These are phyloP conservation scores for Lepiota brunneoincarnata DNA, from an alignment of 768 basidiomycete species.

Conservation along the genomic window DNA sequence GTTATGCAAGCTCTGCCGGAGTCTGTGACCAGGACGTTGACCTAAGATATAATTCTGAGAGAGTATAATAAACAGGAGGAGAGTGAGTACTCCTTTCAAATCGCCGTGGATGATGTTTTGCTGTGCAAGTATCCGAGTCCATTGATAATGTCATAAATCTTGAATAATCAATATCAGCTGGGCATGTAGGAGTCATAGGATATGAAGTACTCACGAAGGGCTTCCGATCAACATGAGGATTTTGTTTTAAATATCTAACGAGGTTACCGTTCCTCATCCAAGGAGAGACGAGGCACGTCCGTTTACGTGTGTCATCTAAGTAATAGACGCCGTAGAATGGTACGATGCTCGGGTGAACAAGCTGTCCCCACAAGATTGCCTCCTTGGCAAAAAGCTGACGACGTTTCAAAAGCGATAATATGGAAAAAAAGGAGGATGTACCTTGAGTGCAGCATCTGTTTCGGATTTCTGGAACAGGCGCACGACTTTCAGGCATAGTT, in stretches of 20 bases:
- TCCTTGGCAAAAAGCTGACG: not conserved
- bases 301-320: not conserved
- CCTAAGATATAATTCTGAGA: not conserved
- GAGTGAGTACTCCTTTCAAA: conserved; percentile 13
- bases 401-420: not conserved
- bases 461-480: conserved; percentile 20
- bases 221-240: not conserved
- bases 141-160: conserved; percentile 12
- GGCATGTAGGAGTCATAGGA: too few relatives aligned
- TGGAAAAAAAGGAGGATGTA: conserved; percentile 19
- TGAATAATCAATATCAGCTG: not conserved
- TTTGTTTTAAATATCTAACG: not conserved
- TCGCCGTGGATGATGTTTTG: conserved; percentile 16
- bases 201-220: conserved; percentile 1
- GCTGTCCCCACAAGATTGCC: conserved; percentile 5
- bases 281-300: conserved; percentile 12
- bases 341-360: not conserved
- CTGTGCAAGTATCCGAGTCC: conserved; percentile 15
- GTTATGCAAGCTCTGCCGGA: conserved; percentile 13
- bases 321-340: conserved; percentile 12
- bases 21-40: conserved; percentile 14
- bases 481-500: conserved; percentile 25
- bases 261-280: conserved; percentile 17
- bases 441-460: conserved; percentile 17
- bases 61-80: not conserved